These are phyloP conservation scores for Hymenoscyphus repandus DNA, from an alignment of 2,329 filamentous ascomycete species.

Conservation along the genomic window DNA sequence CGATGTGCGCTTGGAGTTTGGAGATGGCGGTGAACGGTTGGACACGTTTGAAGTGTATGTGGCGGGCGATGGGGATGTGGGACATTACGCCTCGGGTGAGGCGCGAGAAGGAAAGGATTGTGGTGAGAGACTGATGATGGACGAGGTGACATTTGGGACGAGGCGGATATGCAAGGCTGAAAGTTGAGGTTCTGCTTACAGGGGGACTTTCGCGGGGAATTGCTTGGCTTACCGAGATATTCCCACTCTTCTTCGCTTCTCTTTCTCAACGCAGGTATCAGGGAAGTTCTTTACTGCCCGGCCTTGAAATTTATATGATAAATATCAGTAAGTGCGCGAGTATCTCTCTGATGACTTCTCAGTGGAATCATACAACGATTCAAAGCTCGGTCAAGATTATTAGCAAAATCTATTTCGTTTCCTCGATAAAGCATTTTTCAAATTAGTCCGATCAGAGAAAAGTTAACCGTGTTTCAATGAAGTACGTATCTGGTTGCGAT, in stretches of 20 bases:
- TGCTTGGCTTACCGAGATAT: not conserved
- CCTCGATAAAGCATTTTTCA: too few species aligned
- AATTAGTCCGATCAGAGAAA: too few species aligned
- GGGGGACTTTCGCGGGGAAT: too few species aligned
- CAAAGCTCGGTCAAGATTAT: too few species aligned
- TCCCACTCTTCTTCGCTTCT: not conserved
- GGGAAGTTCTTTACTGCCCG: too few species aligned
- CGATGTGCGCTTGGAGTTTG: slow-evolving; percentile 51
- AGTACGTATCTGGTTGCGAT: too few species aligned
- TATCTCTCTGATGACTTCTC: too few species aligned
- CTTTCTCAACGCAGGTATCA: not conserved
- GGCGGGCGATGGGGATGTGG: slow-evolving; percentile 39
- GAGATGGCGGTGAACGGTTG: slow-evolving; percentile 51
- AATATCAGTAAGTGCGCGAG: too few species aligned
- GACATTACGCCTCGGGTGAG: slow-evolving; percentile 11
- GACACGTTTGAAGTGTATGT: slow-evolving; percentile 51
- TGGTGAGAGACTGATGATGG: not conserved
- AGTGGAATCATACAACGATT: too few species aligned
- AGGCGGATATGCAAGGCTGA: not conserved
- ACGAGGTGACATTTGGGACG: not conserved
- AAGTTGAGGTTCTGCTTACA: not conserved
- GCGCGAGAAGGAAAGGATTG: not conserved
- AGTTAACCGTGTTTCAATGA: too few species aligned
- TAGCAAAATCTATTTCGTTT: too few species aligned
- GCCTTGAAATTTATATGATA: not conserved